A percentile compares a stretch with the other conserved stretches of the same genome.
These are phyloP conservation scores for Incumbomyces lentus DNA, from an alignment of 2,329 filamentous ascomycete genomes.

Conservation along the genomic window DNA sequence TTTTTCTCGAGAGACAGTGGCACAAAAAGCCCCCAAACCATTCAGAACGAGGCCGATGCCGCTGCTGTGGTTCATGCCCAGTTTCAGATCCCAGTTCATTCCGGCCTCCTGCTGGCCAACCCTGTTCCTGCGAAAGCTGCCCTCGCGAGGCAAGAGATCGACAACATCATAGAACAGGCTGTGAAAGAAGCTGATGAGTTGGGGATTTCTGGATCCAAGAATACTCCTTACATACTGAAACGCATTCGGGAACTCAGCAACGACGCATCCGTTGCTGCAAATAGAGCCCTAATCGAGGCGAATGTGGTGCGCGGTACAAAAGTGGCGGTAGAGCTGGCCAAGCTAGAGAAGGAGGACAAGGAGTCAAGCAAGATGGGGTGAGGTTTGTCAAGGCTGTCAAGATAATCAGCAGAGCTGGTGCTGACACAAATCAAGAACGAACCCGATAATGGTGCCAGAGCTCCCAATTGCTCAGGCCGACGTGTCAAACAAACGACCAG, in stretches of 20 bases:
- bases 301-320: constrained; percentile 57
- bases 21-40: constrained; percentile 62
- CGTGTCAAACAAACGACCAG: background rate
- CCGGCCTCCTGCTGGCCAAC: constrained; percentile 80
- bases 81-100: constrained; percentile 58
- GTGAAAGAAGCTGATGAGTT: constrained; percentile 54
- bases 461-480: no score
- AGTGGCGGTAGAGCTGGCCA: constrained; percentile 52
- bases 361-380: constrained; percentile 4
- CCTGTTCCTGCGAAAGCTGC: constrained; percentile 64
- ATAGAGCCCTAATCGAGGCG: constrained; percentile 57
- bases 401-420: background rate
- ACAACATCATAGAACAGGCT: constrained; percentile 57
- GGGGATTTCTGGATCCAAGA: constrained; percentile 61
- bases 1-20: constrained; percentile 90
- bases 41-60: constrained; percentile 68
- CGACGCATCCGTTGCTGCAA: constrained; percentile 61
- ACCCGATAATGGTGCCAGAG: background rate
- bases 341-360: constrained; percentile 37
- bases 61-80: constrained; percentile 82
- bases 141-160: constrained; percentile 62
- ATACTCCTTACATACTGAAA: constrained; percentile 72
- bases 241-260: constrained; percentile 71
- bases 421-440: background rate
- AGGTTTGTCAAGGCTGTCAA: constrained; percentile 2